Evolutionary conservation across 2,329 filamentous ascomycete genomes (phyloP), one percentile per base, ranked within the genome.

Genomic region (Neurospora sp.): DNA sequence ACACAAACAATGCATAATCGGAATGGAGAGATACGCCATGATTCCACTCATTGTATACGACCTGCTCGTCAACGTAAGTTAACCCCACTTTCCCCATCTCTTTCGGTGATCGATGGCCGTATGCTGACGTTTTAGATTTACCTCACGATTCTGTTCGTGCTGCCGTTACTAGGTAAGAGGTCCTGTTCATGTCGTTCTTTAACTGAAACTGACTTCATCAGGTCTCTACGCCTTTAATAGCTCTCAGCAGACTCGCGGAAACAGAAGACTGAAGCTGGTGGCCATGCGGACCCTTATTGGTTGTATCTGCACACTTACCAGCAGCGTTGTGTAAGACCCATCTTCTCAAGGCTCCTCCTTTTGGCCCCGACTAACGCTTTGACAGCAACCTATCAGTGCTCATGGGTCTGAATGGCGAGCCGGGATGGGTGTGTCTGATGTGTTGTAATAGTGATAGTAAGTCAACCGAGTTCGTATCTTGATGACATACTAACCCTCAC

Each of bases 381-480:
- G n/a, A 66, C 57, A 88, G 86, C 3, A 90, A 90, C 75, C 77
- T 90, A 2, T 83, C 84, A 3, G 82, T 89, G 0, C 78, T 90
- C 0, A 85, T 88, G 81, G 82, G 82, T 1, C 81, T 90, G 1
- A 78, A 86, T 33, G 88, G 88, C 12, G 88, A 78, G 75, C 87
- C 85, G 2, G 88, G 85, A 3, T 90, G 88, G 87, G 83, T 90
- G 2, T 90, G 87, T 73, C 81, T 90, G 4, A 87, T 89, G 80
- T 87, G 86, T 74, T 91, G 88, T 75, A 90, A 89, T 74, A 82
- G 83, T 72, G 88, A 90, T 75, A 84, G 87, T 88, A 77, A 75
- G 82, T 79, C 11, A 17, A 39, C 39, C 39, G 23, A 38, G 19
- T 37, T 12, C 15, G 6, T 6, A 1, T 36, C 15, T 36, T 6